Conservation (phyloP, 495 filamentous ascomycete genomes). For the Talaromyces ruber region DNA sequence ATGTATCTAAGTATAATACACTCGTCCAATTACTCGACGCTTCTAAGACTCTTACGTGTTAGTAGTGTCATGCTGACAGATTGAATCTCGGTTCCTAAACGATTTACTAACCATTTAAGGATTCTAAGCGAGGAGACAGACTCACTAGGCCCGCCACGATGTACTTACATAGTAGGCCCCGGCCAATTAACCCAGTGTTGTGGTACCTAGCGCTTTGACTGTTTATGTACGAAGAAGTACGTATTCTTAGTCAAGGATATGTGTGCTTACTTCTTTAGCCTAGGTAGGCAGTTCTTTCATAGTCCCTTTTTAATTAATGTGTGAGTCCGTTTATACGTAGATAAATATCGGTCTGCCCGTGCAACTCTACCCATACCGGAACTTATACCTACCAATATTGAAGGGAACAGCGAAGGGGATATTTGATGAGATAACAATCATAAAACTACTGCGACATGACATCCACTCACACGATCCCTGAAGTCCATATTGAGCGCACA, state of each 20-base stretch:
- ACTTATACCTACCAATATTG: background rate
- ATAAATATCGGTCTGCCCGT: background rate
- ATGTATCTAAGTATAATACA: background rate
- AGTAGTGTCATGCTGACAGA: background rate
- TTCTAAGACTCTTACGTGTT: background rate
- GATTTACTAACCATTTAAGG: background rate
- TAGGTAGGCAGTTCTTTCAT: background rate
- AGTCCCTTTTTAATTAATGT: background rate
- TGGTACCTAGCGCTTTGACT: background rate
- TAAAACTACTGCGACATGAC: background rate
- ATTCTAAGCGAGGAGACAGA: background rate
- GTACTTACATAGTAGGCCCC: background rate
- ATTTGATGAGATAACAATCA: background rate
- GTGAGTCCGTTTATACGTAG: background rate
- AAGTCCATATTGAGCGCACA: background rate
- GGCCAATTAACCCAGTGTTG: background rate
- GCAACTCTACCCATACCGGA: background rate
- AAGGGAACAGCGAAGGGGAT: background rate
- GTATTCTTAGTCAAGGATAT: background rate
- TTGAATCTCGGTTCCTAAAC: background rate
- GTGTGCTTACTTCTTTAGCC: background rate
- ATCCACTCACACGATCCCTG: background rate
- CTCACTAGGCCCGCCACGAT: background rate
- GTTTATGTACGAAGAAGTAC: background rate
- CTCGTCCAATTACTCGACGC: background rate